A percentile compares a stretch with the other conserved stretches of the same genome.
phyloP scores from a whole-genome alignment of 2,329 filamentous ascomycete species.

The Orbilia ellipsospora region DNA sequence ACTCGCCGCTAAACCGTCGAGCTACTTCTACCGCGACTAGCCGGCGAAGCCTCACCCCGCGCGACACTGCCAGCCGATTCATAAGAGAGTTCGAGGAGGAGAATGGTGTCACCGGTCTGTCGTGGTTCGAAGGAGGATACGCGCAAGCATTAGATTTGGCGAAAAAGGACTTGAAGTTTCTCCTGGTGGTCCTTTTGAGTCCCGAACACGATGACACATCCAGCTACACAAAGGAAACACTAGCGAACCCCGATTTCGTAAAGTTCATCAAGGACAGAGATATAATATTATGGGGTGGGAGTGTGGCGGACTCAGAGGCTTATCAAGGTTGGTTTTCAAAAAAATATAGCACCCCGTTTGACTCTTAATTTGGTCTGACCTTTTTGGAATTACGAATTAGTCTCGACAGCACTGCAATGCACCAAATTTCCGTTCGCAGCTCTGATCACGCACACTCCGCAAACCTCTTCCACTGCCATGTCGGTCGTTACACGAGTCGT shows the following conservation, averaged over 20 bases:
- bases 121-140: slow-evolving; percentile 88
- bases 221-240: slow-evolving; percentile 81
- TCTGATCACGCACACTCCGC: slow-evolving; percentile 84
- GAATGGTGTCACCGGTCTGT: slow-evolving; percentile 76
- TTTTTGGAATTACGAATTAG: slow-evolving; percentile 60
- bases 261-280: slow-evolving; percentile 82
- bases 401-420: slow-evolving; percentile 84
- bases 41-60: slow-evolving; percentile 80
- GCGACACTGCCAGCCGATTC: slow-evolving; percentile 88
- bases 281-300: slow-evolving; percentile 90
- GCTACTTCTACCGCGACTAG: slow-evolving; percentile 62
- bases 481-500: slow-evolving; percentile 82
- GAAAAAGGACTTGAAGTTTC: slow-evolving; percentile 89
- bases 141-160: slow-evolving; percentile 90
- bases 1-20: slow-evolving; percentile 54
- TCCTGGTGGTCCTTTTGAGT: slow-evolving; percentile 87
- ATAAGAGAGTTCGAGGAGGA: slow-evolving; percentile 95
- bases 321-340: slow-evolving; percentile 70
- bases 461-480: slow-evolving; percentile 76
- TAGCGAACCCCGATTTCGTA: slow-evolving; percentile 79
- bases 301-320: slow-evolving; percentile 90
- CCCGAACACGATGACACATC: slow-evolving; percentile 94
- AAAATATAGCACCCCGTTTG: neutral
- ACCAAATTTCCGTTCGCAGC: slow-evolving; percentile 93
- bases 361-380: no score